These are phyloP conservation scores for Daldinia concentrica DNA, from an alignment of 495 filamentous ascomycete genomes.

Conservation along the genomic window DNA sequence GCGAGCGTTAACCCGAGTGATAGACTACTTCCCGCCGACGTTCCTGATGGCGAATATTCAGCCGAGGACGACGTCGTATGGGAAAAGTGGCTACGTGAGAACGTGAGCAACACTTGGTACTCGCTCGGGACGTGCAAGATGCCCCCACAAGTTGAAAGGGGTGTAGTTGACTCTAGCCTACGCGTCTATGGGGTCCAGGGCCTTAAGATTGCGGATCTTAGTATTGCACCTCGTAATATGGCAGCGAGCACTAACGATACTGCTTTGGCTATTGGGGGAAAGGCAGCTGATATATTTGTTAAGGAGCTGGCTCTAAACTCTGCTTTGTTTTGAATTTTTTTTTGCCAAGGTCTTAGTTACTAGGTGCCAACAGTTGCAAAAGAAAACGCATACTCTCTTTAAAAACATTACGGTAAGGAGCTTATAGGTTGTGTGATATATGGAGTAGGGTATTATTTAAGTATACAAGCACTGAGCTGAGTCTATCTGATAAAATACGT, in stretches of 20 bases:
- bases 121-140: not conserved
- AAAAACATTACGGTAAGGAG: not conserved
- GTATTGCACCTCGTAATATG: not conserved
- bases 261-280: not conserved
- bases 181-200: no score
- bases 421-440: not conserved
- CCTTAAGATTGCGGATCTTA: no score
- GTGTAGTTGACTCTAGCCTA: no score
- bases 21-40: not conserved
- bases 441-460: not conserved
- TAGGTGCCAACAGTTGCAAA: not conserved
- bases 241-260: not conserved
- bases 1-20: not conserved
- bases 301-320: not conserved
- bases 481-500: slow-evolving; percentile 15
- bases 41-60: not conserved
- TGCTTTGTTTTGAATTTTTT: not conserved
- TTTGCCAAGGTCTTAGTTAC: no score
- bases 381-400: not conserved
- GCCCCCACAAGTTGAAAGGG: not conserved
- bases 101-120: not conserved
- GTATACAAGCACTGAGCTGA: not conserved
- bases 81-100: not conserved
- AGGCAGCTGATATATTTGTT: not conserved
- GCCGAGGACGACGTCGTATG: not conserved